These are phyloP conservation scores for Termitomyces sp. DNA, from an alignment of 768 basidiomycete species.

Conservation along the genomic window DNA sequence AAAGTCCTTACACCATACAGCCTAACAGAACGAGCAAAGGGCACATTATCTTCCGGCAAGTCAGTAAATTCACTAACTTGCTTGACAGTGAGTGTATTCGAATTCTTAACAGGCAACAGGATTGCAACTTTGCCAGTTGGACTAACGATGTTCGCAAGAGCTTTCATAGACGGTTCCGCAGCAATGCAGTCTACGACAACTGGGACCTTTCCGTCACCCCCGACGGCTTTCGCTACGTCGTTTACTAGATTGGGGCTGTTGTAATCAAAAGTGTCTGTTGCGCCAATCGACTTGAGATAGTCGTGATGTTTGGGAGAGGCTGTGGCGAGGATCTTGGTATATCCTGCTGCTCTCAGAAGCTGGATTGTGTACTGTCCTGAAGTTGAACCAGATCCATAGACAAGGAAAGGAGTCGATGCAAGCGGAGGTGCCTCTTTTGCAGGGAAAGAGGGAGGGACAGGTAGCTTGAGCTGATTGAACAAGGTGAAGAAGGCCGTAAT, in stretches of 20 bases:
- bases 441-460: conserved; percentile 27
- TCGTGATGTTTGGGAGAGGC: conserved; percentile 29
- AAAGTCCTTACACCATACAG: conserved; percentile 40
- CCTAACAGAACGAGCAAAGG: conserved; percentile 34
- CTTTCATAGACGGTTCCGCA: conserved; percentile 30
- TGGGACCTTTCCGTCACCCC: conserved; percentile 23
- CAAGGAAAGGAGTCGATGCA: conserved; percentile 30
- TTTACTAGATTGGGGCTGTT: conserved; percentile 23
- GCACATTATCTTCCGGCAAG: conserved; percentile 31
- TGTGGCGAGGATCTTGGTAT: conserved; percentile 35
- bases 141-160: conserved; percentile 34
- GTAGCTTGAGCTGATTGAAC: conserved; percentile 32
- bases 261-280: conserved; percentile 34
- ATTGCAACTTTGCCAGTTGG: conserved; percentile 38
- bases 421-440: conserved; percentile 19
- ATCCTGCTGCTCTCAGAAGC: conserved; percentile 35
- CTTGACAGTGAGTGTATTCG: conserved; percentile 30
- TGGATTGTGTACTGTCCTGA: conserved; percentile 33
- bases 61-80: conserved; percentile 29
- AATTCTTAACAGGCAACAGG: conserved; percentile 45
- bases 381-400: conserved; percentile 41
- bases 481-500: conserved; percentile 37
- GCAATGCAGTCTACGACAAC: conserved; percentile 33
- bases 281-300: conserved; percentile 29
- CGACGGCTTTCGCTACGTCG: conserved; percentile 27